Conservation (phyloP, 768 basidiomycete species). For the Baorangia bicolor region DNA sequence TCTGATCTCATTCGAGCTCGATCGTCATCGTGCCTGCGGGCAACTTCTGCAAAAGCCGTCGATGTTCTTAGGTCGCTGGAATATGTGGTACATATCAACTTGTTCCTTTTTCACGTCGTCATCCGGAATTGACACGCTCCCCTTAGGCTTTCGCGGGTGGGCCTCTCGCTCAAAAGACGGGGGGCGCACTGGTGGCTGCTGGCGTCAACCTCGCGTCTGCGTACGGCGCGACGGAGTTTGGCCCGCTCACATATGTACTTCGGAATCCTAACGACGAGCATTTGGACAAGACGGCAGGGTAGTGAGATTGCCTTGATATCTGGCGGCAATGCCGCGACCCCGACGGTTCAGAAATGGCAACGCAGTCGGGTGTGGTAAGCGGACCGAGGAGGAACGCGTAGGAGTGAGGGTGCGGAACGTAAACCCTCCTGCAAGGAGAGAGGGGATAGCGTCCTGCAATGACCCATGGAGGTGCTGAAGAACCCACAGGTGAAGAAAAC, state of each 20-base stretch:
- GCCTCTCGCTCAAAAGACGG: slow-evolving; percentile 34
- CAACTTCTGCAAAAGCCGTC: slow-evolving; percentile 17
- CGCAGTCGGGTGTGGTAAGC: no score
- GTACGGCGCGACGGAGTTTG: slow-evolving; percentile 43
- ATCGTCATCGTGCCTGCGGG: slow-evolving; percentile 23
- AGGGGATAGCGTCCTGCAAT: no score
- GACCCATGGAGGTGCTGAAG: no score
- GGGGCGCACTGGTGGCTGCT: slow-evolving; percentile 31
- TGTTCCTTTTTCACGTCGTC: not conserved
- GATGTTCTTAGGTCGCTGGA: slow-evolving; percentile 18
- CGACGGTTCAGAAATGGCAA: no score
- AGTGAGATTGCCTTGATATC: no score
- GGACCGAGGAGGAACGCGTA: no score
- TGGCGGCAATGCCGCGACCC: no score
- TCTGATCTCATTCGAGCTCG: not conserved
- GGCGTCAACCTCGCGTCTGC: slow-evolving; percentile 35
- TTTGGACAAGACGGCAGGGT: no score
- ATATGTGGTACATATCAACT: slow-evolving; percentile 15
- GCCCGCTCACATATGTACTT: slow-evolving; percentile 19
- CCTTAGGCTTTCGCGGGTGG: slow-evolving; percentile 38
- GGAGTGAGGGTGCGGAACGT: no score
- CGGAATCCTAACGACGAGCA: slow-evolving; percentile 24
- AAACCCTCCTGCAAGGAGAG: no score
- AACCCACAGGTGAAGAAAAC: no score
- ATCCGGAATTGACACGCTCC: not conserved